Evolutionary conservation across 305 asterid species (phyloP), one percentile per base, ranked within the genome.

Genomic region (Ajuga reptans): DNA sequence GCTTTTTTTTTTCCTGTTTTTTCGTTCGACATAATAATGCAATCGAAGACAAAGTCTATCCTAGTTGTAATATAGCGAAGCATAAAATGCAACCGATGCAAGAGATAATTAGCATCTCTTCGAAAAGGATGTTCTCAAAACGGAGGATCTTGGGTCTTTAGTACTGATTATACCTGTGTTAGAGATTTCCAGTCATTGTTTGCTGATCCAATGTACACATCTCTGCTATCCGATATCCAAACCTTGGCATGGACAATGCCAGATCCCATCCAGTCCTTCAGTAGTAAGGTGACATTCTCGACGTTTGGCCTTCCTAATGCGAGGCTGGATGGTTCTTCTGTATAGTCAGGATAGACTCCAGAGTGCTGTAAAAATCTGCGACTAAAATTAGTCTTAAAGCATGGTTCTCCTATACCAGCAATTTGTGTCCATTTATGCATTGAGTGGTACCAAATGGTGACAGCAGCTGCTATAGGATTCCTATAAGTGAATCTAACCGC

Each of bases 111-210:
- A 11, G 31, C 71, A 75, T 37, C 56, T 60, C 1, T 56, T n/a
- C 45, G 5, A 33, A 58, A 66, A 66, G 56, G 12, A 10, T 63
- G 41, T 46, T 34, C 21, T 37, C 4, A 29, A 39, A 17, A 33
- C 21, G 41, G 27, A 31, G n/a, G 51, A 24, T 21, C 11, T 33
- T 6, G 15, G 8, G 6, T n/a, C 41, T 54, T 59, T 9, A 5
- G 52, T 41, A 54, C 24, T 17, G 46, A 14, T 51, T 75, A 60
- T 39, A 91, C 97, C 97, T 89, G 96, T 78, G 91, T 87, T 17
- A 89, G 85, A 64, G 97, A 89, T 89, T 87, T 91, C 97, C 97
- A 91, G 81, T 91, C 96, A 83, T 91, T 91, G 83, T 89, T 91
- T 56, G 97, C 95, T 0, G 96, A 91, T 42, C 97, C 97, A 77